A percentile compares a stretch with the other conserved stretches of the same genome.
These are phyloP conservation scores for Panicum miliaceum DNA, from an alignment of 176 grass and related monocot species.

Conservation along the genomic window DNA sequence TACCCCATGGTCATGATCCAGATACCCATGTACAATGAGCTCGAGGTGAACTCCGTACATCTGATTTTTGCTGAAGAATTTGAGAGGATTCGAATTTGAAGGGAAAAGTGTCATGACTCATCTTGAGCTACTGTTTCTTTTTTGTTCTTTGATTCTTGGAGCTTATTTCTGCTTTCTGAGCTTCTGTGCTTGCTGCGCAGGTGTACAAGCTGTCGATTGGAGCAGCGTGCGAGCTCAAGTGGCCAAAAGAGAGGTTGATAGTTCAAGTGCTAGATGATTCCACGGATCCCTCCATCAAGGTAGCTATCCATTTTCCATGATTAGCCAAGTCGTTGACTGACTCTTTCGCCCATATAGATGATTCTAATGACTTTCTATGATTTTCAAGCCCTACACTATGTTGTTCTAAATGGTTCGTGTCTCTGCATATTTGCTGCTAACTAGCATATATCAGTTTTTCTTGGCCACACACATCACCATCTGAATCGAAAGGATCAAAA, in stretches of 20 bases:
- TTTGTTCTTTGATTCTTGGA: neutral
- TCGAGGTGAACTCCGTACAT: conserved; percentile 52
- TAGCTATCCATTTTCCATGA: conserved; percentile 33
- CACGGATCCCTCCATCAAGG: conserved; percentile 74
- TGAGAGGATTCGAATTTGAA: neutral
- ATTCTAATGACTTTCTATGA: neutral
- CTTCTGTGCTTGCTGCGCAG: conserved; percentile 30
- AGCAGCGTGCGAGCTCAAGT: conserved; percentile 70
- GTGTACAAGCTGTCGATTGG: conserved; percentile 83
- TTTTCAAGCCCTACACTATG: neutral
- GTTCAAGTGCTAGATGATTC: conserved; percentile 94
- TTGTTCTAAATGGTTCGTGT: neutral
- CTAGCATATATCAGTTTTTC: neutral
- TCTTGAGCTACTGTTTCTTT: neutral
- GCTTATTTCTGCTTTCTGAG: neutral
- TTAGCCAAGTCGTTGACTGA: neutral
- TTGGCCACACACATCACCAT: neutral
- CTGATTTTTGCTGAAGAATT: neutral
- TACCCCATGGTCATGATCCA: conserved; percentile 80
- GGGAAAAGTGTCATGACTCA: neutral
- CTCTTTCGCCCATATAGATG: neutral
- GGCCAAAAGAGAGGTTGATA: conserved; percentile 72
- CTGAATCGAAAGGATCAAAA: neutral
- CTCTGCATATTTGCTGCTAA: neutral
- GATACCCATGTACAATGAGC: conserved; percentile 95